Base-by-base conservation (phyloP, 352 stramenopile species). In the Phytophthora rubi region DNA sequence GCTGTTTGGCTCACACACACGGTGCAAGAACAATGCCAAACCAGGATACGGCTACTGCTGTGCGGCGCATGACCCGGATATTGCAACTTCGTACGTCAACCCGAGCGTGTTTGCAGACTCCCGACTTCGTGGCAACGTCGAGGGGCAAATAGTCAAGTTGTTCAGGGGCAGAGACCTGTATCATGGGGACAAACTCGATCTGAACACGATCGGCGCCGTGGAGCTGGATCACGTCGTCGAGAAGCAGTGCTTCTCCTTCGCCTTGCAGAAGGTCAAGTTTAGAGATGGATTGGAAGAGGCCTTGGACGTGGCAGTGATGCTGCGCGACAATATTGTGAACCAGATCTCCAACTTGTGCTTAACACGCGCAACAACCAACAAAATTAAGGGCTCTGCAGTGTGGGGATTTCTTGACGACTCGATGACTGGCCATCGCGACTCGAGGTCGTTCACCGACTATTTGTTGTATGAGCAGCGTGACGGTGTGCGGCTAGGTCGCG, bases 191-290 rank as follows among this genome's bases (percentile, higher is more conserved):
- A 7, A 52, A 42, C 53, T 73, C 7, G 63, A 71, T 30, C 53
- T 71, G 6, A 42, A 42, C 35, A 42, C 35, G 35, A 12, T 42
- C 0, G 63, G 52, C 15, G 15, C 49, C 16, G 33, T 75, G 16
- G 58, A 79, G 51, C 54, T 82, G 18, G 75, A 82, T 51, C 75
- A 82, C 42, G 76, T 82, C n/a, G n/a, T 82, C 2, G 71, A 79
- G 48, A 79, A 77, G 39, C 75, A 82, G 59, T 79, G 71, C 57
- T 77, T 77, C 51, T 63, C 70, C 30, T 75, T 66, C 35, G 66
- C 64, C 28, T 82, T 82, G 48, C 60, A 72, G 23, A 37, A 15
- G 0, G 13, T 81, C 4, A n/a, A 47, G 12, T 60, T 71, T 15
- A 5, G 39, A 2, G 66, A 68, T 9, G 32, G 18, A 4, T 2